A percentile compares a stretch with the other conserved stretches of the same genome.
Evolutionary conservation across 1,284 basidiomycete species (phyloP).

Genomic region (Gomphus bonarii): DNA sequence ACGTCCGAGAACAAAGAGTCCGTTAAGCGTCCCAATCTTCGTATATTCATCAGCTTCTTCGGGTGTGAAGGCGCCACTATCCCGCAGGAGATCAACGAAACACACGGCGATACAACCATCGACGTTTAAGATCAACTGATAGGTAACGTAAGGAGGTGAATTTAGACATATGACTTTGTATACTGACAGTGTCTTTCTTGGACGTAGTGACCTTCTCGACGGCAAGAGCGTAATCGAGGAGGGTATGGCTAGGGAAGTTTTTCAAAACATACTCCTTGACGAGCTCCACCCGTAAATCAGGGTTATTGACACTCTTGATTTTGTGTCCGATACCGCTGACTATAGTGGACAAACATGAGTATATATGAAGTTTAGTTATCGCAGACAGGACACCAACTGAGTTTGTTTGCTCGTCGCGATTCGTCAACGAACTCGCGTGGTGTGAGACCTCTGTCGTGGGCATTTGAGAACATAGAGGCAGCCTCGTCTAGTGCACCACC

Average conservation of each 20-base stretch:
- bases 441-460: slow-evolving; percentile 84
- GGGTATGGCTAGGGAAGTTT: slow-evolving; percentile 88
- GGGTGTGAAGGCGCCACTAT: slow-evolving; percentile 88
- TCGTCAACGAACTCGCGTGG: slow-evolving; percentile 97
- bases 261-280: slow-evolving; percentile 96
- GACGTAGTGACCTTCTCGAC: slow-evolving; percentile 97
- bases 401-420: slow-evolving; percentile 92
- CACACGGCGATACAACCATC: slow-evolving; percentile 97
- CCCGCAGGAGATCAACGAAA: slow-evolving; percentile 92
- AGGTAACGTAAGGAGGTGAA: background rate
- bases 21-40: slow-evolving; percentile 90
- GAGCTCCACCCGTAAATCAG: slow-evolving; percentile 92
- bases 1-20: slow-evolving; percentile 93
- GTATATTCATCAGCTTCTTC: slow-evolving; percentile 98
- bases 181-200: slow-evolving; percentile 87
- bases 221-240: slow-evolving; percentile 96
- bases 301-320: slow-evolving; percentile 99
- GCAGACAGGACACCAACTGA: slow-evolving; percentile 51
- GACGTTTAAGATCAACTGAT: slow-evolving; percentile 82
- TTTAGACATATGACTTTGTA: slow-evolving; percentile 4
- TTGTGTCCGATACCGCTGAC: slow-evolving; percentile 99
- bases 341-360: slow-evolving; percentile 19
- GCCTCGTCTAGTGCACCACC: slow-evolving; percentile 99
- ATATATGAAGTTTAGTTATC: background rate
- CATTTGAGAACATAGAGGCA: slow-evolving; percentile 89